Evolutionary conservation across 352 stramenopile genomes (phyloP).

Genomic region (Plasmopara muralis): DNA sequence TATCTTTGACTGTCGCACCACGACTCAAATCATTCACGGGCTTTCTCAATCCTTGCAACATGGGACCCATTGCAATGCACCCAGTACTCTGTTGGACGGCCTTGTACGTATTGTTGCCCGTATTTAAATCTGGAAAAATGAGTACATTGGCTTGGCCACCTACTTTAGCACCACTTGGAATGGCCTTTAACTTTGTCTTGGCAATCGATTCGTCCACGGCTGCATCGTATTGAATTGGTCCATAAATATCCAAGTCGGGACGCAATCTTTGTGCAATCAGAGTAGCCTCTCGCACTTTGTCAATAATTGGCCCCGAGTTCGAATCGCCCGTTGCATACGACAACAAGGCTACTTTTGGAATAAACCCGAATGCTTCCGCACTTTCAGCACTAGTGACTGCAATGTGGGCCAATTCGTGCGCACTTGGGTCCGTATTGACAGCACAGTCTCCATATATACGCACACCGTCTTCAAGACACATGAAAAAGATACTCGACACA

Average conservation of each 20-base stretch:
- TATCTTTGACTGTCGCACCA: slow-evolving; percentile 85
- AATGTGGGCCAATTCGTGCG: slow-evolving; percentile 73
- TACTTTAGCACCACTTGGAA: slow-evolving; percentile 48
- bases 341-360: slow-evolving; percentile 75
- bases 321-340: slow-evolving; percentile 81
- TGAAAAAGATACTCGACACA: slow-evolving; percentile 85
- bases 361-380: slow-evolving; percentile 68
- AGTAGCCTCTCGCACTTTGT: slow-evolving; percentile 81
- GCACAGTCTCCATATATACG: slow-evolving; percentile 82
- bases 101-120: slow-evolving; percentile 89
- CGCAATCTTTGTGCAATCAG: slow-evolving; percentile 56
- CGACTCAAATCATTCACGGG: slow-evolving; percentile 86
- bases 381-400: slow-evolving; percentile 70
- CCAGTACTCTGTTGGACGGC: slow-evolving; percentile 75
- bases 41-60: slow-evolving; percentile 83
- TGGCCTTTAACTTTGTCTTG: slow-evolving; percentile 73
- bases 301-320: slow-evolving; percentile 72
- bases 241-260: slow-evolving; percentile 75
- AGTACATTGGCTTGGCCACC: slow-evolving; percentile 80
- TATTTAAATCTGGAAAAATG: slow-evolving; percentile 85
- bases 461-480: slow-evolving; percentile 76
- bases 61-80: slow-evolving; percentile 79
- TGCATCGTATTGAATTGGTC: slow-evolving; percentile 84
- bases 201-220: slow-evolving; percentile 72
- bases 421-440: slow-evolving; percentile 75